Evolutionary conservation across 2,329 filamentous ascomycete species (phyloP).

Genomic region (Nigrograna mackinnonii): DNA sequence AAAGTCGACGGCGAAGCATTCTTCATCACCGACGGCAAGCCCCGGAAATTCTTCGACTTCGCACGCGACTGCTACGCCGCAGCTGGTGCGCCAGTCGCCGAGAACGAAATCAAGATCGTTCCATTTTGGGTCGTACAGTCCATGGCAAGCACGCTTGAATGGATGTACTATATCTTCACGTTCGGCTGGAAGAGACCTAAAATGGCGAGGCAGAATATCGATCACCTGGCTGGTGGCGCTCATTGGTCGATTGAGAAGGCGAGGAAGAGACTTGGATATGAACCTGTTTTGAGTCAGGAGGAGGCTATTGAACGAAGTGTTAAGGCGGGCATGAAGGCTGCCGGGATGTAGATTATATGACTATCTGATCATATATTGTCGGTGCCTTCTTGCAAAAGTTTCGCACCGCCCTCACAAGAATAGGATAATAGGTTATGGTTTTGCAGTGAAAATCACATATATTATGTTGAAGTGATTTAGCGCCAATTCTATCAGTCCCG

Average conservation of each 20-base stretch:
- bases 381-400: too few species aligned
- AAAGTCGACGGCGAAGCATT: conserved; percentile 49
- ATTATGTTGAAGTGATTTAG: too few species aligned
- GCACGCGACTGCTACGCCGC: conserved; percentile 42
- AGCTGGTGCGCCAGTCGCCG: conserved; percentile 32
- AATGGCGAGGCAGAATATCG: conserved; percentile 48
- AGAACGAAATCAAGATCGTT: conserved; percentile 39
- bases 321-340: too few species aligned
- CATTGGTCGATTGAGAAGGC: conserved; percentile 78
- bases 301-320: conserved; percentile 57
- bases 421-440: too few species aligned
- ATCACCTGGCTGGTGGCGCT: conserved; percentile 68
- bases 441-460: too few species aligned
- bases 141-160: conserved; percentile 43
- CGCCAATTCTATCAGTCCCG: too few species aligned
- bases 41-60: conserved; percentile 49
- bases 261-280: conserved; percentile 66
- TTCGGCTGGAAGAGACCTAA: conserved; percentile 32
- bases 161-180: conserved; percentile 38
- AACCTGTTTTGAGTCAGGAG: conserved; percentile 64
- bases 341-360: too few species aligned
- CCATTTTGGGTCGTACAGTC: conserved; percentile 39
- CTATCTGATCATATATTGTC: too few species aligned
- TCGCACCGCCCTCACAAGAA: too few species aligned
- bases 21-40: conserved; percentile 48